Evolutionary conservation across 73 alveolate species (phyloP).

Genomic region (Urostyla sp.): DNA sequence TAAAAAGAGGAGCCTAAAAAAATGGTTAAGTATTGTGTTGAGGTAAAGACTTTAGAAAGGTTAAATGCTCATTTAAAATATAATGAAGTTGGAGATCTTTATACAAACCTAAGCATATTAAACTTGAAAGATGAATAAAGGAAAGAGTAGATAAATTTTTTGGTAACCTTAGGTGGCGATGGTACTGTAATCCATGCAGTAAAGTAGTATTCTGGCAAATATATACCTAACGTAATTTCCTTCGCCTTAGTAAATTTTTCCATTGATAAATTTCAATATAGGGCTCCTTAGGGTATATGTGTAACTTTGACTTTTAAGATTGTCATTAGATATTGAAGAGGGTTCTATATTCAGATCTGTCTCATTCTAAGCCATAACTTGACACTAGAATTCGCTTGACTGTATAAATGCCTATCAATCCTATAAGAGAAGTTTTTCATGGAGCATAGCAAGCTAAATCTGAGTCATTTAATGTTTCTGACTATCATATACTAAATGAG

Average conservation of each 20-base stretch:
- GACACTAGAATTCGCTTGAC: constrained; percentile 30
- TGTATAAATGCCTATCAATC: constrained; percentile 3
- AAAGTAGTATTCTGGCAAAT: constrained; percentile 28
- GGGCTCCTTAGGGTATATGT: constrained; percentile 60
- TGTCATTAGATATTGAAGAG: constrained; percentile 11
- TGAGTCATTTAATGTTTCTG: neutral
- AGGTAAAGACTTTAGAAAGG: neutral
- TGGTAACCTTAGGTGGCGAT: constrained; percentile 71
- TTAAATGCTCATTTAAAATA: neutral
- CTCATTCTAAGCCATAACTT: neutral
- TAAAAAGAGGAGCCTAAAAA: neutral
- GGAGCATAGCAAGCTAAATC: constrained; percentile 33
- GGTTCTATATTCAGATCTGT: neutral
- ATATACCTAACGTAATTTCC: constrained; percentile 63
- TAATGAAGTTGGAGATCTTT: neutral
- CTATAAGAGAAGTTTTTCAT: constrained; percentile 27
- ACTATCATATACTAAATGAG: constrained; percentile 36
- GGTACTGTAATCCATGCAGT: constrained; percentile 70
- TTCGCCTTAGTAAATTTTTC: constrained; percentile 45
- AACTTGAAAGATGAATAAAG: neutral
- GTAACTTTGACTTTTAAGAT: constrained; percentile 51
- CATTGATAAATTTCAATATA: neutral
- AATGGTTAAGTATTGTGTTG: neutral
- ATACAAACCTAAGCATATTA: neutral
- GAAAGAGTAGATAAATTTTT: constrained; percentile 10